Base-by-base conservation (phyloP, 2,329 filamentous ascomycete genomes). In the Aaosphaeria arxii region DNA sequence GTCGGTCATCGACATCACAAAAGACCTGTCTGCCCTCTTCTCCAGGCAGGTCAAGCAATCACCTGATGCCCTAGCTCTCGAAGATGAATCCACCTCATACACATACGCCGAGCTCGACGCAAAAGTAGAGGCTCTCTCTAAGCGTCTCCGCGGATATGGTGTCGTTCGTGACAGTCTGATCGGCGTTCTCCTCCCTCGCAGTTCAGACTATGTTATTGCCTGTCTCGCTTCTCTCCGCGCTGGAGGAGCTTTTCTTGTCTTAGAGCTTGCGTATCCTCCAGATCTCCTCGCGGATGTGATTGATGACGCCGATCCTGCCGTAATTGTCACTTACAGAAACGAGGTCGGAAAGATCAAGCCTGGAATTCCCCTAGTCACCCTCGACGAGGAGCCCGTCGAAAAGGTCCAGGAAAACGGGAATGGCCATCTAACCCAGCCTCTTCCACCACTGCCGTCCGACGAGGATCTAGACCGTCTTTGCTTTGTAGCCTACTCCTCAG, bases 401-500 rank as follows among this genome's bases (percentile, higher is more conserved):
- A 48, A 50, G 28, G 60, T 57, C 40, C 56, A 62, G 36, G 46
- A 44, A 46, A 72, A 71, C 58, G 70, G 65, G 46, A 72, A 71
- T 58, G 70, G 65, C 35, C 46, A 77, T n/a, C 63, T 74, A 5
- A 74, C 76, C 42, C 67, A 73, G 44, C 32, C 24, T 29, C 69
- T 73, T 7, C 62, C 77, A 11, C 76, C 78, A 7, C 64, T 84
- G 24, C 84, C 85, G 2, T 74, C 77, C 0, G 81, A 85, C 6
- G 77, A 85, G 59, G 88, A 91, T 61, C 71, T 91, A 46, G 87
- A 91, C 54, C 79, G 85, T 40, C 77, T 91, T 17, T 83, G 86
- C 13, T 92, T 91, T 64, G 87, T 91, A n/a, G 87, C 86, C 1
- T 91, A 91, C 69, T 89, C 86, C 1, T 89, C 85, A 4, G 87